Percentiles rank a stretch among this genome's conserved stretches.
phyloP scores from a whole-genome alignment of 495 filamentous ascomycete species.

The Hypoxylon perforatum region DNA sequence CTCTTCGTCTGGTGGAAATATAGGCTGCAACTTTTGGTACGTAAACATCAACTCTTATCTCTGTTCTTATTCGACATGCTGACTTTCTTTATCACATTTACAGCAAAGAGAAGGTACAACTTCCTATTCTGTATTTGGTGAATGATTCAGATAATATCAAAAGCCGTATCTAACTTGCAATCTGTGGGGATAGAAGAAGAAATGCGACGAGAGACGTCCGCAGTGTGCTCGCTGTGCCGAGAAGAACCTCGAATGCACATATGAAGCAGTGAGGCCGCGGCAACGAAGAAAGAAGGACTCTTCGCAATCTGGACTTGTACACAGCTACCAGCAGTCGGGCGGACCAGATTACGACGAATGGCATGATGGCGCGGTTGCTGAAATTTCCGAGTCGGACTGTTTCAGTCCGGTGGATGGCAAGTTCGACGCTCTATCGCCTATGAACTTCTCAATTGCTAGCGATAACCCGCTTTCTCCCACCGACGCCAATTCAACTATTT shows the following conservation, averaged over 20 bases:
- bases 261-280: constrained; percentile 67
- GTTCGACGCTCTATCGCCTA: constrained; percentile 34
- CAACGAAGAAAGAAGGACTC: constrained; percentile 61
- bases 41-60: constrained; percentile 39
- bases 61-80: constrained; percentile 7
- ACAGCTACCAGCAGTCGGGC: background rate
- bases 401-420: constrained; percentile 45
- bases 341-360: constrained; percentile 26
- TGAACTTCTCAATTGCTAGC: constrained; percentile 21
- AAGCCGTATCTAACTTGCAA: constrained; percentile 23
- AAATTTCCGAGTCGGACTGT: constrained; percentile 36
- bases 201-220: constrained; percentile 71
- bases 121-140: background rate
- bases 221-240: constrained; percentile 68
- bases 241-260: constrained; percentile 63
- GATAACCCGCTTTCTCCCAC: constrained; percentile 27
- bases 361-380: constrained; percentile 16
- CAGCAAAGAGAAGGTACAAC: constrained; percentile 63
- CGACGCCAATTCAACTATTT: constrained; percentile 12
- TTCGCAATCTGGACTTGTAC: constrained; percentile 24
- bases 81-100: constrained; percentile 22
- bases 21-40: constrained; percentile 70
- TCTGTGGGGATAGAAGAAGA: constrained; percentile 64
- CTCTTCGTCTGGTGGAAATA: constrained; percentile 17
- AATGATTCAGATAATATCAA: background rate